phyloP scores from a whole-genome alignment of 208 protist genomes.

The Balamuthia mandrillaris region DNA sequence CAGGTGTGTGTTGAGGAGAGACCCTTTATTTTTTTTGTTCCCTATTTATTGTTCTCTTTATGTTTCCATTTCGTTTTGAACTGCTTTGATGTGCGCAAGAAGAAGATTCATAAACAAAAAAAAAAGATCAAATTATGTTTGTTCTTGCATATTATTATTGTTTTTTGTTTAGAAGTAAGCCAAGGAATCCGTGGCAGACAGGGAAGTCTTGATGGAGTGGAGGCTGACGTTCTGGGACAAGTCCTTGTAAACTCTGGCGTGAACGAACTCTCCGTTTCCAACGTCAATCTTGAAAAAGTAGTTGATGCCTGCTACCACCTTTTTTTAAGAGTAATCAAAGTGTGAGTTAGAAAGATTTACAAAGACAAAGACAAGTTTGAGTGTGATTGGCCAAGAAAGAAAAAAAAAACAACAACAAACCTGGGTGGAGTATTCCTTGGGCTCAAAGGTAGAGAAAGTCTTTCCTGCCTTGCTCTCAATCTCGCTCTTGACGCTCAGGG shows the following conservation, averaged over 20 bases:
- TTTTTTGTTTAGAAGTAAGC: background rate
- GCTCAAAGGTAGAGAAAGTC: background rate
- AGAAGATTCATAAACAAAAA: no score
- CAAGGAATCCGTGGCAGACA: background rate
- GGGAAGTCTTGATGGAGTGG: background rate
- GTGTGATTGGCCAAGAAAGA: no score
- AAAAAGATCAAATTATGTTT: no score
- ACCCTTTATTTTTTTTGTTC: no score
- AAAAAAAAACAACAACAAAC: no score
- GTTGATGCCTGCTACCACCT: slow-evolving; percentile 32
- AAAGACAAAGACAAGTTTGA: background rate
- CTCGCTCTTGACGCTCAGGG: background rate
- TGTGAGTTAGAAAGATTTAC: no score
- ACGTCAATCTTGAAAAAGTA: slow-evolving; percentile 40
- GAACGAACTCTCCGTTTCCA: background rate
- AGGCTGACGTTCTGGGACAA: background rate
- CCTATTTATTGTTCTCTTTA: no score
- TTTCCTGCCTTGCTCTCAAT: background rate
- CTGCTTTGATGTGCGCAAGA: no score
- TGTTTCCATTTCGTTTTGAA: no score
- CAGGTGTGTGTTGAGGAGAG: no score
- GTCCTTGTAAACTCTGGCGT: slow-evolving; percentile 31
- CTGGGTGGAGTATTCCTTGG: background rate
- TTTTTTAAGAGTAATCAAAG: background rate
- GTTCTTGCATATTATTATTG: no score